Evolutionary conservation across 768 basidiomycete genomes (phyloP), one percentile per base, ranked within the genome.

Genomic region (Gloeopeniophorella convolvens): DNA sequence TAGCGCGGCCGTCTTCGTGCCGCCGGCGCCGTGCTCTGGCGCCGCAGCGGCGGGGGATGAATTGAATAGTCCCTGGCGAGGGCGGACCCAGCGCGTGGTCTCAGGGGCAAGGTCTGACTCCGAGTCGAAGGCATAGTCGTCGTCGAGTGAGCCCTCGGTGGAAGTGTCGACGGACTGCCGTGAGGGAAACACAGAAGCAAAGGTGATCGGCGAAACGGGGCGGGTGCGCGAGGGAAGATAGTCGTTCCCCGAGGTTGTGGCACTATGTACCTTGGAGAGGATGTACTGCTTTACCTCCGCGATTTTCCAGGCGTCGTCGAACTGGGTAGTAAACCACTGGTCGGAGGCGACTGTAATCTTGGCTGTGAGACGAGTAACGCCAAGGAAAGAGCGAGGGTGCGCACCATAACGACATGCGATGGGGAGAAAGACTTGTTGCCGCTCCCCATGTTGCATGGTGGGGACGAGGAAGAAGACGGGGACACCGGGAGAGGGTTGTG

Each of bases 271-370:
- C 57, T 77, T 83, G 1, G 76, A 65, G 35, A 87, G 72, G 21
- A 86, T 65, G 70, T 76, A 79, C 27, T 73, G 70, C 57, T 88
- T 89, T 27, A 83, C 68, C 26, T 83, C 74, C 13, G 72, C 72
- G 33, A 86, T 70, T 58, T 79, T 79, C 76, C 78, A 83, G 26
- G 66, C 57, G 3, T 77, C 70, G 51, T 81, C 76, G 60, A 84
- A 61, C 60, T 83, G 82, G 11, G 85, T 85, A n/a, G 80, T 68
- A 39, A 87, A 68, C 85, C 85, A 89, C 66, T 85, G 84, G 64
- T 89, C 86, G 57, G 80, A 76, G 0, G 81, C 77, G 20, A 88
- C 85, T 65, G 47, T 2, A 24, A 3, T 39, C 16, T 21, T 35
- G 18, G 30, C 15, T 27, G 12, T 37, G 27, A 28, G 37, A 13